Evolutionary conservation across 2,329 filamentous ascomycete genomes (phyloP).

Genomic region (Fusarium verticillioides): DNA sequence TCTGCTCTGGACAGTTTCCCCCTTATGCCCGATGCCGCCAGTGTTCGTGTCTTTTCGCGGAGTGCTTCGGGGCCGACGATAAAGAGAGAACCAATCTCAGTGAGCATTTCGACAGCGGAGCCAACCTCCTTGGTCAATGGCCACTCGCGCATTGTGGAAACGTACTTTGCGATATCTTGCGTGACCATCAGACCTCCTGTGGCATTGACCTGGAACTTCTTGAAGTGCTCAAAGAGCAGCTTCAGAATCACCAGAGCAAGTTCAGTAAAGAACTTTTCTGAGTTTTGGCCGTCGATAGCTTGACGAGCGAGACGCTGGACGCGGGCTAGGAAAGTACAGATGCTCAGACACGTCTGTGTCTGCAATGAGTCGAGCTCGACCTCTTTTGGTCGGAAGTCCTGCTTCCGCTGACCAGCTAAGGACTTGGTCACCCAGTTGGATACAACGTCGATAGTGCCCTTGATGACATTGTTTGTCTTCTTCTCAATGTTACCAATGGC

Average conservation of each 20-base stretch:
- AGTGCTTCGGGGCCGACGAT: conserved; percentile 88
- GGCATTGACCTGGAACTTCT: conserved; percentile 91
- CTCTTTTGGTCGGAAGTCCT: conserved; percentile 89
- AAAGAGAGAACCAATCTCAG: conserved; percentile 95
- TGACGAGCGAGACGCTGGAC: conserved; percentile 71
- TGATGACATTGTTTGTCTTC: conserved; percentile 75
- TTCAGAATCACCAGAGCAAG: conserved; percentile 81
- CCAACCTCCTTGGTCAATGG: conserved; percentile 75
- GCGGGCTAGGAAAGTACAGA: conserved; percentile 81
- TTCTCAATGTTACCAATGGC: conserved; percentile 84
- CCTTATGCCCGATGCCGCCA: conserved; percentile 58
- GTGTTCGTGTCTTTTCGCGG: conserved; percentile 73
- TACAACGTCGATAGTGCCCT: conserved; percentile 71
- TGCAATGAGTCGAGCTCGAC: conserved; percentile 83
- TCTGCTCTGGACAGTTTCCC: conserved; percentile 73
- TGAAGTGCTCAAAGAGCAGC: conserved; percentile 91
- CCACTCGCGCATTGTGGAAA: conserved; percentile 86
- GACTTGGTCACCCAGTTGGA: conserved; percentile 80
- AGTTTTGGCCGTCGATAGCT: conserved; percentile 84
- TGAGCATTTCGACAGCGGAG: conserved; percentile 81
- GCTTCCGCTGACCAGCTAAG: conserved; percentile 82
- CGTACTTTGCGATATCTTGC: conserved; percentile 95
- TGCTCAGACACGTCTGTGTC: conserved; percentile 84
- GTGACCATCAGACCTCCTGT: conserved; percentile 95
- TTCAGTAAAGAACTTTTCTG: conserved; percentile 84